Conservation (phyloP, 805 yeast genomes). For the Candida ovalis region DNA sequence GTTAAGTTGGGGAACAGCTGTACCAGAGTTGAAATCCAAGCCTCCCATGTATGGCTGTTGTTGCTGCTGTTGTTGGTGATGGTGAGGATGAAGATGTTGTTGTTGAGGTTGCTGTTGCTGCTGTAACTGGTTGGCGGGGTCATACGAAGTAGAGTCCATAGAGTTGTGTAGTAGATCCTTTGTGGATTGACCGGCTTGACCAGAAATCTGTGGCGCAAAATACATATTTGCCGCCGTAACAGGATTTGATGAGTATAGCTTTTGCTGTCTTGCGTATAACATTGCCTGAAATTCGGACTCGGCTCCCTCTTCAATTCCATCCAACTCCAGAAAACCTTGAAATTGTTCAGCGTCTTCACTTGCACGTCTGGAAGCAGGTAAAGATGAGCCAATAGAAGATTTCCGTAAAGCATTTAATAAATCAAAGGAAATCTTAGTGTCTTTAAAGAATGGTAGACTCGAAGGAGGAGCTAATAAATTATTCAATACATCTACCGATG, state of each 20-base stretch:
- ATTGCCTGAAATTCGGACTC: conserved; percentile 18
- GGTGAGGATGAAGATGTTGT: background rate
- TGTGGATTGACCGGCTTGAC: background rate
- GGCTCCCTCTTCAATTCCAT: conserved; percentile 17
- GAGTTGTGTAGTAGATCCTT: background rate
- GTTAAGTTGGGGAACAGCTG: conserved; percentile 5
- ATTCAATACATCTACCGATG: conserved; percentile 65
- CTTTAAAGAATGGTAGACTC: conserved; percentile 45
- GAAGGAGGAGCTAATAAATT: conserved; percentile 58
- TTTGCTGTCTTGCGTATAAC: conserved; percentile 13
- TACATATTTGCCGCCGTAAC: conserved; percentile 2
- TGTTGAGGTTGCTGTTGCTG: background rate
- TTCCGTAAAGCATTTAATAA: conserved; percentile 57
- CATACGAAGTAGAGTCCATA: background rate
- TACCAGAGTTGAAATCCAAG: conserved; percentile 1
- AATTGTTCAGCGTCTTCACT: conserved; percentile 11
- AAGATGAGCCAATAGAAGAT: conserved; percentile 50
- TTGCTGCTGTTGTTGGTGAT: background rate
- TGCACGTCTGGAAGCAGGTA: conserved; percentile 12
- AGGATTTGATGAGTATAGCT: conserved; percentile 1
- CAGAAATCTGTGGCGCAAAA: conserved; percentile 2
- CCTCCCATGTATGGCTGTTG: conserved; percentile 2
- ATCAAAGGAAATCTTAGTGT: conserved; percentile 42
- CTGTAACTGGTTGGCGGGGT: background rate
- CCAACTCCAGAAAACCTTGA: conserved; percentile 22